Evolutionary conservation across 2,329 filamentous ascomycete genomes (phyloP), one percentile per base, ranked within the genome.

Genomic region (Macrophomina tecta): DNA sequence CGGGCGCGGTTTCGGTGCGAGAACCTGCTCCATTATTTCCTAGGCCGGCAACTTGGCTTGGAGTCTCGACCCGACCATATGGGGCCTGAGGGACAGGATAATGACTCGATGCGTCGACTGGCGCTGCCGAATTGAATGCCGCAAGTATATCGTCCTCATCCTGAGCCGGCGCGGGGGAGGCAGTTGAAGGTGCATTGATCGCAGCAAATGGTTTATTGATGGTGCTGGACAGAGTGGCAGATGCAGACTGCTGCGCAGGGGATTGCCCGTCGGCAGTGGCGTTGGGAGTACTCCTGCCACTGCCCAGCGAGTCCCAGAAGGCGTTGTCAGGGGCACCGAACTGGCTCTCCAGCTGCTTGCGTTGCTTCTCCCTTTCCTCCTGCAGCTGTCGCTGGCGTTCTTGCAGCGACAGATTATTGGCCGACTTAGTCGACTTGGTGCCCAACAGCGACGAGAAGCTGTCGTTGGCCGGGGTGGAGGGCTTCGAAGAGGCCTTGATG

Each of bases 381-480:
- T 91, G 87, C 70, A 97, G 80, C 69, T 88, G 90, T 73, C 82
- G 85, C 76, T 91, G 89, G 63, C 87, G 85, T 73, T 90, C 88
- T 65, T 86, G 81, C 8, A 91, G 81, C 1, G 88, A 87, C 16
- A 97, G 82, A 70, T 91, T 95, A 77, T 89, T 90, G 36, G 85
- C 86, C 64, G 80, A 70, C 76, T 89, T 89, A 61, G 85, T 81
- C 36, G 85, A 79, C 62, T 86, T 86, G 73, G 90, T 88, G 71
- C 85, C 88, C 69, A 93, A 83, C 62, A 95, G 82, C 73, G 89
- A 91, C 73, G 91, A 91, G 80, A 95, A 95, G 81, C 90, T 93
- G 75, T 95, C 92, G 67, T 80, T 81, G 23, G 77, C 77, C 34
- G 80, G 77, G n/a, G 79, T 80, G 55, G 85, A 80, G 5, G 86